Evolutionary conservation across 2,329 filamentous ascomycete genomes (phyloP).

Genomic region (Epichloe gansuensis): DNA sequence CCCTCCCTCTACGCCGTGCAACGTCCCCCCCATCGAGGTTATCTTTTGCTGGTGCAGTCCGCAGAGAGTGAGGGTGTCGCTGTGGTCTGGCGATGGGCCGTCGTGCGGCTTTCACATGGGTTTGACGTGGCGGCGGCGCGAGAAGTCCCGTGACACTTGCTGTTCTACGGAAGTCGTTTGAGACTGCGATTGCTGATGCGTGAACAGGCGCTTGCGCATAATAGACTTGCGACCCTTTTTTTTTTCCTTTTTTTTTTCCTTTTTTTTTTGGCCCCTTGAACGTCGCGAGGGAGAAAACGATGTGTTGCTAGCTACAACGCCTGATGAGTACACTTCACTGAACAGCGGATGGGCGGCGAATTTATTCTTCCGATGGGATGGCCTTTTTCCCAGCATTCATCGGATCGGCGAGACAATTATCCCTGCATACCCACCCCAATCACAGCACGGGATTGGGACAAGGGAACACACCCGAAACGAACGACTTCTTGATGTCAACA

Average conservation of each 20-base stretch:
- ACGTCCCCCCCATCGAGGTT: too few relatives aligned
- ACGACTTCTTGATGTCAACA: not conserved
- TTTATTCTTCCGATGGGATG: too few relatives aligned
- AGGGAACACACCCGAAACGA: not conserved
- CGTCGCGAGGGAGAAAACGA: not conserved
- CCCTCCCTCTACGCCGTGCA: too few relatives aligned
- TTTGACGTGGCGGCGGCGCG: not conserved
- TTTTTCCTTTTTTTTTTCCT: too few relatives aligned
- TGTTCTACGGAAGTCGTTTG: not conserved
- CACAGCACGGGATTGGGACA: not conserved
- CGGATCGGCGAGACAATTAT: not conserved
- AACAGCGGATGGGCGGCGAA: too few relatives aligned
- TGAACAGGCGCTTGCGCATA: too few relatives aligned
- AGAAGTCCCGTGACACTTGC: not conserved
- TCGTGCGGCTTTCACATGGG: not conserved
- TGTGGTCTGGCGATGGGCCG: not conserved
- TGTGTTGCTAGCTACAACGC: not conserved
- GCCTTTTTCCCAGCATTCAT: accelerated
- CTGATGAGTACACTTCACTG: too few relatives aligned
- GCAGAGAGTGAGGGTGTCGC: too few relatives aligned
- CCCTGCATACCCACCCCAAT: not conserved
- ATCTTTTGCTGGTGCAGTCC: too few relatives aligned
- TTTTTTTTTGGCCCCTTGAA: too few relatives aligned
- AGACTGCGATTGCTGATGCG: not conserved
- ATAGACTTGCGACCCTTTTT: too few relatives aligned